Base-by-base conservation (phyloP, 2,329 filamentous ascomycete genomes). In the Paramyrothecium sp. region DNA sequence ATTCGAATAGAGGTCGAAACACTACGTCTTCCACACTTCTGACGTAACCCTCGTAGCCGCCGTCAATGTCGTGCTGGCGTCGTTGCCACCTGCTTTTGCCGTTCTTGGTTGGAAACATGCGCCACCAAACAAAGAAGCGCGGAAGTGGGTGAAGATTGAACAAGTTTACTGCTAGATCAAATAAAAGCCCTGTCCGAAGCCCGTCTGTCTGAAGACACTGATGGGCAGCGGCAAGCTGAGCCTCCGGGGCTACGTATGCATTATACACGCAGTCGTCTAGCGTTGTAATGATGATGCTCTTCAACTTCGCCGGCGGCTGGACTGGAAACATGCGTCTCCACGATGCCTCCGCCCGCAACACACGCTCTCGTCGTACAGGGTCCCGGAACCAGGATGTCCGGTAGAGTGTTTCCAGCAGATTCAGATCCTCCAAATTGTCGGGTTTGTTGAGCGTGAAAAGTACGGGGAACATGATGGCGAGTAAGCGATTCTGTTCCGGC, bases 311-410 rank as follows among this genome's bases (percentile, higher is more conserved):
- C 3, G 30, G 51, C 20, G 51, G 51, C 19, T 53, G 51, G 23
- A 53, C 51, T 7, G 51, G 51, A 16, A 53, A 53, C 51, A 53
- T 53, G 51, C 30, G 51, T 20, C 51, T 30, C 51, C 51, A 53
- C 19, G 51, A 53, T 10, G 51, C 51, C 8, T 41, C 51, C 17
- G 51, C 22, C 16, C 30, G 16, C 16, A 53, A 17, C 26, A 53
- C 34, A 3, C n/a, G 33, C 30, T 53, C 33, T n/a, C 20, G 33
- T 19, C n/a, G 17, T 19, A 20, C 17, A 12, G 51, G 26, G 21
- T 53, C 30, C n/a, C 34, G 23, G 19, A n/a, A 53, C 51, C 51
- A 53, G 26, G 17, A 19, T 20, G 26, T 23, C 11, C 26, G 3
- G 12, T 7, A 26, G 5, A 51, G 3, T 7, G 49, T 30, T 3